A percentile compares a stretch with the other conserved stretches of the same genome.
Conservation (phyloP, 345 rosid species). For the Populus euphratica region DNA sequence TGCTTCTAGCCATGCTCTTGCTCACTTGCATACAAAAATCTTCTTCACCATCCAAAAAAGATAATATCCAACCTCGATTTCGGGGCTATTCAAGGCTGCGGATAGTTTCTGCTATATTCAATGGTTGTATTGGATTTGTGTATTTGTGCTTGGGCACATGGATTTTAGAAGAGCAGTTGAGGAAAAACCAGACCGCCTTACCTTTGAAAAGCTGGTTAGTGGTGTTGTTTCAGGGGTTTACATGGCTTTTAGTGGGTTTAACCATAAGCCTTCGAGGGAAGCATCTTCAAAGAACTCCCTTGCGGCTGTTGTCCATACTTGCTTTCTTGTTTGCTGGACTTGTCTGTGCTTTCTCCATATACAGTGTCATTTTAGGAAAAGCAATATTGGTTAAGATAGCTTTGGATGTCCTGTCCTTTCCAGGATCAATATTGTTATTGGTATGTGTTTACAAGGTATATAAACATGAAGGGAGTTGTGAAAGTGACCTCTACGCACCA, state of each 20-base stretch:
- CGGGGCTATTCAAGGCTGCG: constrained; percentile 37
- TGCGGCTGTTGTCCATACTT: constrained; percentile 48
- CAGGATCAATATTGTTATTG: constrained; percentile 56
- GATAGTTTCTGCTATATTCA: constrained; percentile 43
- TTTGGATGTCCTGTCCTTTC: constrained; percentile 53
- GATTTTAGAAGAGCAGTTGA: constrained; percentile 51
- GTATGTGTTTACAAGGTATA: constrained; percentile 47
- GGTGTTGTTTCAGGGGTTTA: constrained; percentile 53
- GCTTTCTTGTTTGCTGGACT: constrained; percentile 46
- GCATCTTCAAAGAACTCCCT: constrained; percentile 27
- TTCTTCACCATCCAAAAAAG: constrained; percentile 33
- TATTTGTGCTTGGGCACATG: constrained; percentile 56
- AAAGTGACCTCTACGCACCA: constrained; percentile 49
- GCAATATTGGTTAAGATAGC: constrained; percentile 20
- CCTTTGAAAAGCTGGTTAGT: constrained; percentile 54
- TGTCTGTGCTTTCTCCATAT: constrained; percentile 42
- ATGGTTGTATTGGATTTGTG: constrained; percentile 57
- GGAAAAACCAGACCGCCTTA: constrained; percentile 31
- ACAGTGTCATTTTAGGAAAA: constrained; percentile 29
- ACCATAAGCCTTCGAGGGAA: constrained; percentile 42
- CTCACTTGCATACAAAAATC: constrained; percentile 44
- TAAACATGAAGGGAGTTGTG: constrained; percentile 23
- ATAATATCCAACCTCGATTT: constrained; percentile 17
- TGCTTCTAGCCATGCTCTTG: constrained; percentile 47
- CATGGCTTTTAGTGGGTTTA: constrained; percentile 58